These are phyloP conservation scores for Rhodotorula sp. DNA, from an alignment of 1,284 basidiomycete genomes.

Conservation along the genomic window DNA sequence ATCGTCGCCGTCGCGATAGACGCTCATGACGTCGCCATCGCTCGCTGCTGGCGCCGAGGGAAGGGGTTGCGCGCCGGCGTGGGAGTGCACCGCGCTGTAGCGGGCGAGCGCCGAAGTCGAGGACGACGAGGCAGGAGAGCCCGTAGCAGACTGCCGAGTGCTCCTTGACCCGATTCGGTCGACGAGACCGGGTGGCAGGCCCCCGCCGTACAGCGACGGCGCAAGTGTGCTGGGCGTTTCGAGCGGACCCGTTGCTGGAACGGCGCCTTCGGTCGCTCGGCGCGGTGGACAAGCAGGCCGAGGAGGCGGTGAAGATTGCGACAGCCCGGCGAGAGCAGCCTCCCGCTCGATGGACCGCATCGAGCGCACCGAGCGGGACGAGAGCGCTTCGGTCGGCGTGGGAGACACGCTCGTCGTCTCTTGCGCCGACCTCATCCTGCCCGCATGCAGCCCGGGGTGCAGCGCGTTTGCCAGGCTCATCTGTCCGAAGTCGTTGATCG, in stretches of 20 bases:
- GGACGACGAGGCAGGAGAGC: not conserved
- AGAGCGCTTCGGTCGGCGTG: not conserved
- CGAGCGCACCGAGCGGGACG: slow-evolving; percentile 4
- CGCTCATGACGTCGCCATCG: not conserved
- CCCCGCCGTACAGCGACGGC: slow-evolving; percentile 9
- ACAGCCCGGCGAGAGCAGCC: too few relatives aligned
- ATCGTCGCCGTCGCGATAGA: not conserved
- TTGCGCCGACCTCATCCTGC: not conserved
- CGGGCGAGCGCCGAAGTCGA: not conserved
- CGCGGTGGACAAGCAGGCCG: not conserved
- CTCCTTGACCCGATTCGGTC: too few relatives aligned
- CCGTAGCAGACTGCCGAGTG: not conserved
- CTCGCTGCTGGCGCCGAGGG: not conserved
- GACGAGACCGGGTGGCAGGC: not conserved
- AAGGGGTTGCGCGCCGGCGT: not conserved
- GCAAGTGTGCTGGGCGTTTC: not conserved
- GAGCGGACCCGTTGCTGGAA: not conserved
- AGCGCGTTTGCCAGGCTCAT: too few relatives aligned
- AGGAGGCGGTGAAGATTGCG: too few relatives aligned
- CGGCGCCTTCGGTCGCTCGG: not conserved
- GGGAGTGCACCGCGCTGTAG: too few relatives aligned
- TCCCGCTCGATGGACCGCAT: not conserved
- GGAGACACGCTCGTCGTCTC: not conserved
- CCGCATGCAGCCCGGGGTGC: too few relatives aligned
- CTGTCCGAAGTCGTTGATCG: too few relatives aligned